These are phyloP conservation scores for Pharnaceum exiguum DNA, from an alignment of 148 eudicot species.

Conservation along the genomic window DNA sequence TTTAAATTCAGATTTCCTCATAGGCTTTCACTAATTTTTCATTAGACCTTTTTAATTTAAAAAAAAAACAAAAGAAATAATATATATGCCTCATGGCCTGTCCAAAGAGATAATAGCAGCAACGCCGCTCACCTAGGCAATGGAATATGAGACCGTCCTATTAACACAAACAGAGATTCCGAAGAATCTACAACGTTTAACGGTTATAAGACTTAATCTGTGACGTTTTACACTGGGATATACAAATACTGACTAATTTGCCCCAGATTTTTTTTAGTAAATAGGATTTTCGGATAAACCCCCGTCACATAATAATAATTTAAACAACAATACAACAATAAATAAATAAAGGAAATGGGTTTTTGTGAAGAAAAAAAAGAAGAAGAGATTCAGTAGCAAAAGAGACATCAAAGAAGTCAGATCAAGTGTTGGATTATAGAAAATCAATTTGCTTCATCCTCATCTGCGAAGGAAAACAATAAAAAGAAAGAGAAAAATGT, in stretches of 20 bases:
- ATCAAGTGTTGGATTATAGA: conserved; percentile 33
- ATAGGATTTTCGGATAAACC: conserved; percentile 37
- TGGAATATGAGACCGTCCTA: conserved; percentile 36
- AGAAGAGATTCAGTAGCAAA: conserved; percentile 23
- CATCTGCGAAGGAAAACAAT: background rate
- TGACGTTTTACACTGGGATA: conserved; percentile 38
- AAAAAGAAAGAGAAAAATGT: background rate
- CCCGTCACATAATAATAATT: conserved; percentile 36
- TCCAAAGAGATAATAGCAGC: conserved; percentile 34
- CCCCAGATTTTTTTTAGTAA: conserved; percentile 29
- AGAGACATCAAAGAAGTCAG: conserved; percentile 14
- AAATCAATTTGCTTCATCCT: conserved; percentile 17
- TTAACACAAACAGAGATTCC: conserved; percentile 9
- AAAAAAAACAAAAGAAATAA: background rate
- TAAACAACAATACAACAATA: background rate
- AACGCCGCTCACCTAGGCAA: conserved; percentile 44
- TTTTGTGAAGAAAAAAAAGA: background rate
- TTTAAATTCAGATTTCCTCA: conserved; percentile 22
- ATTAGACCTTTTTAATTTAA: background rate
- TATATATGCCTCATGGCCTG: conserved; percentile 39
- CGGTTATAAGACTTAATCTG: conserved; percentile 14
- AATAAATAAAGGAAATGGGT: background rate
- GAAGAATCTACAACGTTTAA: conserved; percentile 18
- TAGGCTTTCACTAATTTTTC: background rate
- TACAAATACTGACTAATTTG: conserved; percentile 29